Percentiles rank a stretch among this genome's conserved stretches.
Evolutionary conservation across 495 filamentous ascomycete genomes (phyloP).

Genomic region (Penicillium riverlandense): DNA sequence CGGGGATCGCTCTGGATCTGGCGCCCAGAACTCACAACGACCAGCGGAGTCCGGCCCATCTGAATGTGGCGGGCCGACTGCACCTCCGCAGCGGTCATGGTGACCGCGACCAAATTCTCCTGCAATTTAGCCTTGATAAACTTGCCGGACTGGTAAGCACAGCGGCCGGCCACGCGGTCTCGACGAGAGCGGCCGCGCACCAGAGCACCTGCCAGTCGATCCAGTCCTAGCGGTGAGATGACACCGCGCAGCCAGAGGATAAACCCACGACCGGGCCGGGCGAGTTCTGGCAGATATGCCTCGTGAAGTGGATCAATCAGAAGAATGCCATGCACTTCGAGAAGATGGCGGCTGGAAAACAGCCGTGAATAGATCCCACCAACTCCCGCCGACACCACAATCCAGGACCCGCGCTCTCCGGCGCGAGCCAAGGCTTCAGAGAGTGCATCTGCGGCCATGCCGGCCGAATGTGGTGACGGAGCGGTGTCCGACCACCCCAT

Average conservation of each 20-base stretch:
- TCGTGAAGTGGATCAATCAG: slow-evolving; percentile 86
- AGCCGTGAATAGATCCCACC: slow-evolving; percentile 85
- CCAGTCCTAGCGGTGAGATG: slow-evolving; percentile 78
- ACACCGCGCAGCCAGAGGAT: slow-evolving; percentile 76
- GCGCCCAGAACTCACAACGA: slow-evolving; percentile 77
- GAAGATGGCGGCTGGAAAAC: slow-evolving; percentile 71
- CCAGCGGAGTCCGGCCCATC: slow-evolving; percentile 60
- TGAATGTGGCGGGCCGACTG: slow-evolving; percentile 70
- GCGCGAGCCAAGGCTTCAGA: slow-evolving; percentile 75
- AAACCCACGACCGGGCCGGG: slow-evolving; percentile 65
- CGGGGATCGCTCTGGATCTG: slow-evolving; percentile 45
- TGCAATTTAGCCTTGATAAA: slow-evolving; percentile 85
- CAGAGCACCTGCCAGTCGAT: slow-evolving; percentile 67
- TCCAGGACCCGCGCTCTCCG: slow-evolving; percentile 80
- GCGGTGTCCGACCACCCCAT: slow-evolving; percentile 88
- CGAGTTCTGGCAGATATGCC: slow-evolving; percentile 63
- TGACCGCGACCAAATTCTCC: slow-evolving; percentile 80
- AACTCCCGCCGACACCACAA: slow-evolving; percentile 63
- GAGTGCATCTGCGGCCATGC: slow-evolving; percentile 79
- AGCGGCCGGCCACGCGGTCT: slow-evolving; percentile 74
- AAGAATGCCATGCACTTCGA: slow-evolving; percentile 67
- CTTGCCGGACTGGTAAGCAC: slow-evolving; percentile 70
- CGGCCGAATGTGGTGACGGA: slow-evolving; percentile 84
- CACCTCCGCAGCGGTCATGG: slow-evolving; percentile 75
- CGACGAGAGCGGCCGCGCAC: slow-evolving; percentile 71